Conservation (phyloP, 2,329 filamentous ascomycete species). For the Endocalyx cinctus region DNA sequence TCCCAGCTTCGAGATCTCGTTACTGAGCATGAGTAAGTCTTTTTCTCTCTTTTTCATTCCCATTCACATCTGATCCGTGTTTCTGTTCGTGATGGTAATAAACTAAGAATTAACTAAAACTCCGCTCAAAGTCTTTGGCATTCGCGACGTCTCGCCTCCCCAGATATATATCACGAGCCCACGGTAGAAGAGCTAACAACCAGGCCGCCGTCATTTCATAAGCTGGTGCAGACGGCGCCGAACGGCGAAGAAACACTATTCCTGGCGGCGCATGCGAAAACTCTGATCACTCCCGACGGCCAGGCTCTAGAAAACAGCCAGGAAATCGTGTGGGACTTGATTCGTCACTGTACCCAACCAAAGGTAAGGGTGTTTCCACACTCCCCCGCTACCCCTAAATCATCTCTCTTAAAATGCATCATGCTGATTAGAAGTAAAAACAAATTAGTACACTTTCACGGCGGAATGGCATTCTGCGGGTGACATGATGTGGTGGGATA, state of each 20-base stretch:
- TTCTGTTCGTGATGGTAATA: too few species aligned
- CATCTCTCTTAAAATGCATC: too few species aligned
- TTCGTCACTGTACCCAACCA: constrained; percentile 19
- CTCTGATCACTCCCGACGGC: constrained; percentile 9
- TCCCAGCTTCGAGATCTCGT: constrained; percentile 18
- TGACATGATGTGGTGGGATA: constrained; percentile 27
- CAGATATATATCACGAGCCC: constrained; percentile 4
- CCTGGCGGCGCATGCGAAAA: constrained; percentile 23
- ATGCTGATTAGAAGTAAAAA: too few species aligned
- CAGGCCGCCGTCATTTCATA: constrained; percentile 20
- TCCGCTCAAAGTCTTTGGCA: constrained; percentile 13
- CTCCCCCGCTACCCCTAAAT: too few species aligned
- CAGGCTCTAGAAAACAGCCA: constrained; percentile 18
- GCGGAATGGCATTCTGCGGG: constrained; percentile 20
- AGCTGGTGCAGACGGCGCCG: constrained; percentile 18
- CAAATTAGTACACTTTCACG: constrained; percentile 24
- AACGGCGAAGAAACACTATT: constrained; percentile 20
- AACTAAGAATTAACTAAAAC: not conserved
- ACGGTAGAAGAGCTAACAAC: constrained; percentile 15
- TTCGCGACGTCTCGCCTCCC: constrained; percentile 10
- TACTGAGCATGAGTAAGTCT: constrained; percentile 11
- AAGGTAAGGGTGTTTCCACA: constrained; percentile 12
- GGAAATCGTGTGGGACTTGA: constrained; percentile 22
- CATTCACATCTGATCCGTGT: not conserved
- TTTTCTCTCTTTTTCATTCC: not conserved